phyloP scores from a whole-genome alignment of 805 yeast species.

The Hanseniaspora osmophila region DNA sequence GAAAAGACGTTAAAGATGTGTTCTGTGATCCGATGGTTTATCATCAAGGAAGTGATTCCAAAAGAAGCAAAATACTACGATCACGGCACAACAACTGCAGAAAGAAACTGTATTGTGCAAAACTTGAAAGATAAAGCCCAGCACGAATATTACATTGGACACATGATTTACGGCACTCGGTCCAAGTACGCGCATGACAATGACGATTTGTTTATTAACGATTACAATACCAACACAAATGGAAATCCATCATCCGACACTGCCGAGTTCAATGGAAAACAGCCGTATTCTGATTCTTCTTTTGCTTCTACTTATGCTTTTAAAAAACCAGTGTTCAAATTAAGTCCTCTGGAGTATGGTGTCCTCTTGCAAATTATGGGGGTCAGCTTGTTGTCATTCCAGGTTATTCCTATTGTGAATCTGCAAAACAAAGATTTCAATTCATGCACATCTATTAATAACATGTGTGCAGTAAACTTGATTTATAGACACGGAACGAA shows the following conservation, averaged over 20 bases:
- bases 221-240: too few species aligned
- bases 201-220: too few species aligned
- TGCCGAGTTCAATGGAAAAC: too few species aligned
- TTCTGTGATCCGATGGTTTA: slow-evolving; percentile 31
- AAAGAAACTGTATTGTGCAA: neutral
- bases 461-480: slow-evolving; percentile 17
- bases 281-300: too few species aligned
- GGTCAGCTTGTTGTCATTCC: slow-evolving; percentile 35
- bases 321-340: slow-evolving; percentile 33
- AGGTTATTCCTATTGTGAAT: slow-evolving; percentile 50
- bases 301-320: neutral
- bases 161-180: neutral
- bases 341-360: slow-evolving; percentile 48
- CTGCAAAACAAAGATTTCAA: slow-evolving; percentile 42
- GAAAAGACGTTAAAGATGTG: slow-evolving; percentile 24
- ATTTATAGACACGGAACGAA: slow-evolving; percentile 26
- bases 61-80: slow-evolving; percentile 30
- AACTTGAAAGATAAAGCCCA: neutral
- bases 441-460: slow-evolving; percentile 1
- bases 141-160: neutral
- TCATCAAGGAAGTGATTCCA: slow-evolving; percentile 43
- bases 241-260: too few species aligned
- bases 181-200: slow-evolving; percentile 12
- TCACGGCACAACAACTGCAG: neutral
- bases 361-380: slow-evolving; percentile 53